These are phyloP conservation scores for Tetrahymena elliotti DNA, from an alignment of 73 alveolate genomes.

Conservation along the genomic window DNA sequence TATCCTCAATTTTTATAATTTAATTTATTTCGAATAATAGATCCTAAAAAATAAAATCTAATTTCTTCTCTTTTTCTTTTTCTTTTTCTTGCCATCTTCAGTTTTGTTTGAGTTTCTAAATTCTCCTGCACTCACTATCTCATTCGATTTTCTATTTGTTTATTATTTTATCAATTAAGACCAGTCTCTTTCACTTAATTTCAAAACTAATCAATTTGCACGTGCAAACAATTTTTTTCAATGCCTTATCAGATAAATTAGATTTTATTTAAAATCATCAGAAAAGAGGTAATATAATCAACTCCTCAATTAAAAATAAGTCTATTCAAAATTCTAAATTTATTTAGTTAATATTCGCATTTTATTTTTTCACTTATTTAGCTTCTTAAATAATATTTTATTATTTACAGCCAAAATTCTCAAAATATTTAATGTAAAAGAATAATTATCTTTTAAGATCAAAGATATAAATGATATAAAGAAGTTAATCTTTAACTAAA, in stretches of 20 bases:
- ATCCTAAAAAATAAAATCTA: not conserved
- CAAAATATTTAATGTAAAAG: no score
- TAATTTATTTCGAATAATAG: not conserved
- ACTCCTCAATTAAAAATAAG: no score
- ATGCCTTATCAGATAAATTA: not conserved
- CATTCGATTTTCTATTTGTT: not conserved
- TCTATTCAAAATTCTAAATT: no score
- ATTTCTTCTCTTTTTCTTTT: not conserved
- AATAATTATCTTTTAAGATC: no score
- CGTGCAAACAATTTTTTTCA: not conserved
- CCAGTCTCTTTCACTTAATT: not conserved
- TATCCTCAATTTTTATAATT: not conserved
- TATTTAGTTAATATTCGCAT: no score
- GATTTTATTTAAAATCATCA: not conserved
- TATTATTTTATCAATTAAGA: not conserved
- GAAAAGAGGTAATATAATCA: no score
- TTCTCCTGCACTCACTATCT: no score
- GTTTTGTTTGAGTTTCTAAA: not conserved
- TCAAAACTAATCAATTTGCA: not conserved
- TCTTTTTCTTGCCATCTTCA: not conserved
- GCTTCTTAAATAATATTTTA: no score
- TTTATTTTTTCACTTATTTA: no score
- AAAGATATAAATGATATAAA: no score
- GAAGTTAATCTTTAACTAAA: no score
- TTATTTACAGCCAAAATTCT: no score